phyloP scores from a whole-genome alignment of 345 rosid species.

The Linum lewisii region DNA sequence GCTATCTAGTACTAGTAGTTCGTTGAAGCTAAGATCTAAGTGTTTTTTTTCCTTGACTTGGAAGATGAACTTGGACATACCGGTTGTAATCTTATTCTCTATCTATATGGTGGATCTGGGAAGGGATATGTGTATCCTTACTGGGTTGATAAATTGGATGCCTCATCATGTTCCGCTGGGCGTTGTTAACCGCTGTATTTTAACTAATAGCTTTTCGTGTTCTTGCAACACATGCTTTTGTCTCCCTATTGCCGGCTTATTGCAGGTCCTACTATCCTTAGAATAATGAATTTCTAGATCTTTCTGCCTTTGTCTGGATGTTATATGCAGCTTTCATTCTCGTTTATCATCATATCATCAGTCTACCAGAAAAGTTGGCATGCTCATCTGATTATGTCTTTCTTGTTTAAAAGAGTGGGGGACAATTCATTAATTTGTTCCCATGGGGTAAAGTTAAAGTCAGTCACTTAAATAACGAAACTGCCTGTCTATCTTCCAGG shows the following conservation, averaged over 20 bases:
- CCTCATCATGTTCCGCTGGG: background rate
- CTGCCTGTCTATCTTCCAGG: too few relatives aligned
- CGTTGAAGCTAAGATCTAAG: background rate
- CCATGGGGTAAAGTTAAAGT: too few relatives aligned
- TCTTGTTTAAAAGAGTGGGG: too few relatives aligned
- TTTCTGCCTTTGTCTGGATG: background rate
- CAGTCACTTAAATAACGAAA: too few relatives aligned
- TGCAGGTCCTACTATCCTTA: background rate
- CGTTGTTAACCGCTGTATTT: background rate
- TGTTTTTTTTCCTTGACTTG: too few relatives aligned
- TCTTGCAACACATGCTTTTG: background rate
- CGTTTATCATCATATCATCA: too few relatives aligned
- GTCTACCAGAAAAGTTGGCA: too few relatives aligned
- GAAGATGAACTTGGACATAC: too few relatives aligned
- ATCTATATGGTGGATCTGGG: background rate
- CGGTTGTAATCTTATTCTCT: background rate
- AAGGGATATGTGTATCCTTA: background rate
- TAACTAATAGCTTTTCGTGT: background rate
- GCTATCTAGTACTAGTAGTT: background rate
- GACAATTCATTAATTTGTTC: too few relatives aligned
- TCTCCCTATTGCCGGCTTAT: background rate
- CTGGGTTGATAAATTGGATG: background rate
- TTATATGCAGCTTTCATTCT: background rate
- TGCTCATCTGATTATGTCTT: too few relatives aligned
- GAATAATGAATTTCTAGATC: background rate